These are phyloP conservation scores for Pythium sukuiense DNA, from an alignment of 352 stramenopile species.

Conservation along the genomic window DNA sequence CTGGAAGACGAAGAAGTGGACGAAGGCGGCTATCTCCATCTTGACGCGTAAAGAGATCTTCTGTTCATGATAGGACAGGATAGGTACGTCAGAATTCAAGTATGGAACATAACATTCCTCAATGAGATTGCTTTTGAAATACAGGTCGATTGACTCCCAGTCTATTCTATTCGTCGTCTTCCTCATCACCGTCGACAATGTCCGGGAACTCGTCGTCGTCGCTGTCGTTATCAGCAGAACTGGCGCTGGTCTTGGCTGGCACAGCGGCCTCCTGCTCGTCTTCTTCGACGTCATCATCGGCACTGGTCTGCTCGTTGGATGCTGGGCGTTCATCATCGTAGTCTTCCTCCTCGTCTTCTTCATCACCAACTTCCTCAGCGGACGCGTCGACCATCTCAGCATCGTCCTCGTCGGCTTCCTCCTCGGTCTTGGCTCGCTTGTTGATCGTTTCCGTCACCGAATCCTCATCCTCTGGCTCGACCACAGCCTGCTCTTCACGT, in stretches of 20 bases:
- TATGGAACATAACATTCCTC: not conserved
- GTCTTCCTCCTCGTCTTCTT: constrained; percentile 33
- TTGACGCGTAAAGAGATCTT: constrained; percentile 31
- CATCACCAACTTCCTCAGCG: constrained; percentile 25
- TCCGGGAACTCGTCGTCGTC: constrained; percentile 84
- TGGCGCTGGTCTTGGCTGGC: not conserved
- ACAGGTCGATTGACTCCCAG: too few species aligned
- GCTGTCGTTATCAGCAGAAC: constrained; percentile 17
- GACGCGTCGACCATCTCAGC: constrained; percentile 32
- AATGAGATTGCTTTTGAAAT: not conserved
- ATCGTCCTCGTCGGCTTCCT: constrained; percentile 50
- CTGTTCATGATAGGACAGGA: constrained; percentile 1
- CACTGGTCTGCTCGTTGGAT: not conserved
- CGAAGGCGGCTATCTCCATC: constrained; percentile 44
- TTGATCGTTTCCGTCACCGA: not conserved
- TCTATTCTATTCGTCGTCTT: constrained; percentile 40
- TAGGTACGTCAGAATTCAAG: not conserved
- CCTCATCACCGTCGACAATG: constrained; percentile 73
- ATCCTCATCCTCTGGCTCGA: constrained; percentile 16
- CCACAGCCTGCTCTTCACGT: constrained; percentile 13
- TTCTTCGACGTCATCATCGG: constrained; percentile 21
- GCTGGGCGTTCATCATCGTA: constrained; percentile 33
- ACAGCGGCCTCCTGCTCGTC: constrained; percentile 27
- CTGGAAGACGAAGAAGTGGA: constrained; percentile 49
- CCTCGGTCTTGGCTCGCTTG: constrained; percentile 31